Percentiles rank a stretch among this genome's conserved stretches.
These are phyloP conservation scores for Russula compacta DNA, from an alignment of 768 basidiomycete genomes.

Conservation along the genomic window DNA sequence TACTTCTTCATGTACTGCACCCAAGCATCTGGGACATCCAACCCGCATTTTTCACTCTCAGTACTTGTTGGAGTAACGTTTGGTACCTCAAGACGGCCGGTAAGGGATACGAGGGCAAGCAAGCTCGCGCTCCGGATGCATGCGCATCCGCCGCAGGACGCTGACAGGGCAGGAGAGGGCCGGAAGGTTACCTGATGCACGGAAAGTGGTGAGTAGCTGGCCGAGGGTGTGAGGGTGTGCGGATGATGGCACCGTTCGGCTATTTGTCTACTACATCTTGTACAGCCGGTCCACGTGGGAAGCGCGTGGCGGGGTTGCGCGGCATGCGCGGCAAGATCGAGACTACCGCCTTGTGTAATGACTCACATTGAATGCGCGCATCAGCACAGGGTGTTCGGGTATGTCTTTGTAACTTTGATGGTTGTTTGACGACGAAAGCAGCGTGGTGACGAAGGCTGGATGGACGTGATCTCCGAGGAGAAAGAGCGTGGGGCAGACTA, in stretches of 20 bases:
- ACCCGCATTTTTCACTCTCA: slow-evolving; percentile 26
- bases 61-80: slow-evolving; percentile 45
- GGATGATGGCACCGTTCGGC: slow-evolving; percentile 55
- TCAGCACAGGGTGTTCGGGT: neutral
- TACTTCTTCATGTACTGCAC: slow-evolving; percentile 75
- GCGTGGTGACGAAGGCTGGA: slow-evolving; percentile 74
- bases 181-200: slow-evolving; percentile 82
- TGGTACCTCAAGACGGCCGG: slow-evolving; percentile 58
- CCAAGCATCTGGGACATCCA: slow-evolving; percentile 50
- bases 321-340: slow-evolving; percentile 75
- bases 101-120: slow-evolving; percentile 81
- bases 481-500: slow-evolving; percentile 67
- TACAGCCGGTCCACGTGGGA: slow-evolving; percentile 35
- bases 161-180: slow-evolving; percentile 83
- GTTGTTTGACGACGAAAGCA: slow-evolving; percentile 82
- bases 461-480: slow-evolving; percentile 58
- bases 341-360: slow-evolving; percentile 61
- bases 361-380: too few relatives aligned
- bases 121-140: slow-evolving; percentile 61
- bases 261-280: slow-evolving; percentile 58
- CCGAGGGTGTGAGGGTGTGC: slow-evolving; percentile 59
- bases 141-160: slow-evolving; percentile 77
- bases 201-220: slow-evolving; percentile 66
- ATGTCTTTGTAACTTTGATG: slow-evolving; percentile 83
- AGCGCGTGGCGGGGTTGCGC: slow-evolving; percentile 34